Conservation (phyloP, 192 early-diverging fungal genomes). For the Backusella tarrabulga region DNA sequence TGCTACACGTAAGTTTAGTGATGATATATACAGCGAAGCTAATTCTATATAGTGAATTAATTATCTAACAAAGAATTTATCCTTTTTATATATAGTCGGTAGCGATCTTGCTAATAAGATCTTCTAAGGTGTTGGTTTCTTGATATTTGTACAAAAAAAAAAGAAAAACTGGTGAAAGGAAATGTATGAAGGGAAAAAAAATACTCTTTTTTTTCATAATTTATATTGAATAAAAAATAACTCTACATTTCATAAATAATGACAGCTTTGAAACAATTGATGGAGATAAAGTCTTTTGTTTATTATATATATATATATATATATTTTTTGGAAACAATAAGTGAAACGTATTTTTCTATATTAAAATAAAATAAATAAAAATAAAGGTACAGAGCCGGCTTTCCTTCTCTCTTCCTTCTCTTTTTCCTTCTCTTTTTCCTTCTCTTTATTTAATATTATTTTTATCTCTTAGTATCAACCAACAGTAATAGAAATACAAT, state of each 20-base stretch:
- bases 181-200: background rate
- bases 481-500: background rate
- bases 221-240: background rate
- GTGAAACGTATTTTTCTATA: slow-evolving; percentile 1
- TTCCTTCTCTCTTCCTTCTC: background rate
- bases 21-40: background rate
- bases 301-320: background rate
- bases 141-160: background rate
- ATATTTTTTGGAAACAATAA: background rate
- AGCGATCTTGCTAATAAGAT: background rate
- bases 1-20: slow-evolving; percentile 32
- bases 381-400: background rate
- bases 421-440: background rate
- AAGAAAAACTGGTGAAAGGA: background rate
- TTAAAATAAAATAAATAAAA: background rate
- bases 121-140: background rate
- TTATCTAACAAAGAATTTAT: slow-evolving; percentile 5
- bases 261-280: background rate
- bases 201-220: background rate
- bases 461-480: background rate
- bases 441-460: background rate
- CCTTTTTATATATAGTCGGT: background rate
- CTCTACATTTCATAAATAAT: background rate
- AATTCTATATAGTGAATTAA: background rate
- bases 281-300: background rate